Evolutionary conservation across 139 green algal genomes (phyloP).

Genomic region (Microglena sp.): DNA sequence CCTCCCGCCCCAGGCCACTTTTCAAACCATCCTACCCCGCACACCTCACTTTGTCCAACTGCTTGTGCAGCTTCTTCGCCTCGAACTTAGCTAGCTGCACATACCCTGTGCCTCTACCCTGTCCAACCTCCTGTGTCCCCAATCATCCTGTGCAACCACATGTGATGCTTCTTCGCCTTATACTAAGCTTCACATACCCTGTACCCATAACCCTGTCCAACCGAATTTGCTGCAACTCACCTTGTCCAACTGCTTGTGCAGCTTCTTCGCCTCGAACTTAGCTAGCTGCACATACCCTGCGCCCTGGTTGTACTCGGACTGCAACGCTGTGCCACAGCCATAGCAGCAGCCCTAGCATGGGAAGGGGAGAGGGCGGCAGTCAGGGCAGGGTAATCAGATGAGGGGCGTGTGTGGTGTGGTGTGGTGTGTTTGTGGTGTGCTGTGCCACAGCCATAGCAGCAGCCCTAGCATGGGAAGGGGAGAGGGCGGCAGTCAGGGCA

Average conservation of each 20-base stretch:
- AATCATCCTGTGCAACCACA: not conserved
- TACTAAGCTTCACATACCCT: not conserved
- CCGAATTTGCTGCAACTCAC: conserved; percentile 47
- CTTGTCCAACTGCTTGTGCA: conserved; percentile 54
- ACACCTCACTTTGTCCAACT: conserved; percentile 49
- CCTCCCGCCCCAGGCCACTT: too few species aligned
- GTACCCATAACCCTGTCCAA: conserved; percentile 37
- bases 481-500: too few species aligned
- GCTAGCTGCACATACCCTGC: conserved; percentile 57
- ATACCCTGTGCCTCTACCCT: conserved; percentile 18
- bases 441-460: conserved; percentile 78
- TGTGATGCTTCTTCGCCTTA: not conserved
- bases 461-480: too few species aligned
- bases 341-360: conserved; percentile 74
- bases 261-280: conserved; percentile 37
- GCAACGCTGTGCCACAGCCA: conserved; percentile 64
- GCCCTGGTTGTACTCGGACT: conserved; percentile 29
- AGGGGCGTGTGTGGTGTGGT: too few species aligned
- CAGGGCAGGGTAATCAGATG: too few species aligned
- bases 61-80: conserved; percentile 37
- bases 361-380: too few species aligned
- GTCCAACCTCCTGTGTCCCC: not conserved
- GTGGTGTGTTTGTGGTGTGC: too few species aligned
- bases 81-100: conserved; percentile 47
- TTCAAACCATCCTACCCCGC: not conserved